These are phyloP conservation scores for Collybiopsis luxurians DNA, from an alignment of 768 basidiomycete species.

Conservation along the genomic window DNA sequence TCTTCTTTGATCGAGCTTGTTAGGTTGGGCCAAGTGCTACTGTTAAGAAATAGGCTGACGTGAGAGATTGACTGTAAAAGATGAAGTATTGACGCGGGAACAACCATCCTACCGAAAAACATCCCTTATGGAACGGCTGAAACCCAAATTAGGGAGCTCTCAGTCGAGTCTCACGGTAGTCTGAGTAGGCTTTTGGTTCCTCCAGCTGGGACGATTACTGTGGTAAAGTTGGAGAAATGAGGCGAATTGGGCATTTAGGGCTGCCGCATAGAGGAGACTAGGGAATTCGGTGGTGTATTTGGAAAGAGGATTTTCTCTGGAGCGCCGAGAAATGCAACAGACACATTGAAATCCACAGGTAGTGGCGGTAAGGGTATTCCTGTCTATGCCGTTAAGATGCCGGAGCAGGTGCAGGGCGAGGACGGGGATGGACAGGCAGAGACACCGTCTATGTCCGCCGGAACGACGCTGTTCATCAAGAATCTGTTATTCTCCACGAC, in stretches of 20 bases:
- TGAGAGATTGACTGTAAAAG: too few relatives aligned
- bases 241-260: slow-evolving; percentile 73
- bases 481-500: slow-evolving; percentile 94
- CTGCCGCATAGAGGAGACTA: slow-evolving; percentile 81
- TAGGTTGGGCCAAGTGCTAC: too few relatives aligned
- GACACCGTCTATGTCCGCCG: slow-evolving; percentile 49
- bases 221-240: slow-evolving; percentile 84
- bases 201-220: slow-evolving; percentile 89
- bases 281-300: slow-evolving; percentile 91
- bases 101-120: slow-evolving; percentile 91
- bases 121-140: slow-evolving; percentile 87
- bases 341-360: background rate
- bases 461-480: slow-evolving; percentile 91
- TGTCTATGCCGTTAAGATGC: slow-evolving; percentile 35
- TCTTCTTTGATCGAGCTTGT: too few relatives aligned
- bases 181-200: slow-evolving; percentile 76
- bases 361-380: background rate
- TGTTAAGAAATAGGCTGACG: too few relatives aligned
- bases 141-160: slow-evolving; percentile 71
- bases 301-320: slow-evolving; percentile 85
- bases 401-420: slow-evolving; percentile 35
- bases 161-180: slow-evolving; percentile 75
- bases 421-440: slow-evolving; percentile 31
- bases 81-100: too few relatives aligned
- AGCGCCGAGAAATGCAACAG: slow-evolving; percentile 19